Conservation (phyloP, 2,329 filamentous ascomycete genomes). For the Ceratocystis destructans region DNA sequence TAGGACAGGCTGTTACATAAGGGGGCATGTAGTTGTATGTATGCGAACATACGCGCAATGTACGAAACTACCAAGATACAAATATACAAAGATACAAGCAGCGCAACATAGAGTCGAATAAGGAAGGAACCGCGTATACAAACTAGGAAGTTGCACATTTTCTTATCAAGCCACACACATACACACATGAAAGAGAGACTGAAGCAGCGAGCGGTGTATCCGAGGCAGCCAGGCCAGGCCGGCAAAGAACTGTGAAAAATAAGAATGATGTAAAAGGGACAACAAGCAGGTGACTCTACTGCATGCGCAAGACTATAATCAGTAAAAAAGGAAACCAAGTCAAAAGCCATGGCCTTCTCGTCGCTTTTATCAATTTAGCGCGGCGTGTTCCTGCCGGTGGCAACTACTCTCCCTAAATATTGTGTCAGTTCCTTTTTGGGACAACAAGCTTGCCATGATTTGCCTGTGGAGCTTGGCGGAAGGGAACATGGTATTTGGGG, state of each 20-base stretch:
- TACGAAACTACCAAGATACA: neutral
- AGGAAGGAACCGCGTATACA: neutral
- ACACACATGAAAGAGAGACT: neutral
- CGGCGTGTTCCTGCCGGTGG: slow-evolving; percentile 4
- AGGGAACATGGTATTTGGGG: neutral
- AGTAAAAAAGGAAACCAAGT: neutral
- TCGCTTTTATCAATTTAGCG: neutral
- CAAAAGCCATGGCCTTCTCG: neutral
- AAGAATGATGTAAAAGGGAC: neutral
- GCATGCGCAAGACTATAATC: slow-evolving; percentile 1
- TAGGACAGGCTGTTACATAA: neutral
- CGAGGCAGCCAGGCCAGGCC: neutral
- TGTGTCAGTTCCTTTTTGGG: slow-evolving; percentile 7
- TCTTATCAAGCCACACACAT: neutral
- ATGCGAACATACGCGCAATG: neutral
- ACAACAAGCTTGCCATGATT: neutral
- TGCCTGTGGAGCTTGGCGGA: neutral
- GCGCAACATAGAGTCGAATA: neutral
- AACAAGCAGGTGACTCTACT: neutral
- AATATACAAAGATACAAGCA: neutral
- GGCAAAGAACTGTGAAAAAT: neutral
- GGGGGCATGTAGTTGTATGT: neutral
- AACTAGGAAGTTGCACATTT: neutral
- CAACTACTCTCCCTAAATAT: slow-evolving; percentile 1
- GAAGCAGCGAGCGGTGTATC: slow-evolving; percentile 1